A percentile compares a stretch with the other conserved stretches of the same genome.
Evolutionary conservation across 768 basidiomycete species (phyloP).

Genomic region (Cantharellus cinnabarinus): DNA sequence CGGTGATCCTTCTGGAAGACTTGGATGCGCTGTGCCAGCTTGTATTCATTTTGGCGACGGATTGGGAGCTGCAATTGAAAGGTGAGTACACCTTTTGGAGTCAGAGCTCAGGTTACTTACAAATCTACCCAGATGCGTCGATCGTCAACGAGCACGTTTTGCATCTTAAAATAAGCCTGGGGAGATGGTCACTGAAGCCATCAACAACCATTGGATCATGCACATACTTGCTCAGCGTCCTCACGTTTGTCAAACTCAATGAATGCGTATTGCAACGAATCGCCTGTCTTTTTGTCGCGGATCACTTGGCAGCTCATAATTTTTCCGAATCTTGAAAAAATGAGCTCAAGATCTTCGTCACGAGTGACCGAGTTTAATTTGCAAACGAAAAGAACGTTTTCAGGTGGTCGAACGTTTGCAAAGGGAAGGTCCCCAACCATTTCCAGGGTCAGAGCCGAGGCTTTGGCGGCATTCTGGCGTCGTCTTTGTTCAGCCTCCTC

Average conservation of each 20-base stretch:
- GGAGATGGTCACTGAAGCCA: slow-evolving; percentile 1
- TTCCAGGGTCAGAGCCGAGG: slow-evolving; percentile 88
- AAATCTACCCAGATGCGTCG: slow-evolving; percentile 98
- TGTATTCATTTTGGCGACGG: slow-evolving; percentile 71
- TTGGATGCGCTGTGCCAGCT: slow-evolving; percentile 64
- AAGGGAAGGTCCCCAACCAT: slow-evolving; percentile 99
- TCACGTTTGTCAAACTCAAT: slow-evolving; percentile 92
- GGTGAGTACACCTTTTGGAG: background rate
- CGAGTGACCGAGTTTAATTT: slow-evolving; percentile 91
- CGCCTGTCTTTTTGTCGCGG: slow-evolving; percentile 85
- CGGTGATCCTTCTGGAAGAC: slow-evolving; percentile 18
- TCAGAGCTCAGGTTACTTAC: slow-evolving; percentile 23
- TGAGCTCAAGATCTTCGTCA: slow-evolving; percentile 91
- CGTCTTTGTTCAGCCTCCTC: slow-evolving; percentile 66
- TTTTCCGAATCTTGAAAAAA: slow-evolving; percentile 85
- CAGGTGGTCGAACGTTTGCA: slow-evolving; percentile 91
- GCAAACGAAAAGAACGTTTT: slow-evolving; percentile 97
- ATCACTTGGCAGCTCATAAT: slow-evolving; percentile 98
- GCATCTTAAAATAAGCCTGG: slow-evolving; percentile 99
- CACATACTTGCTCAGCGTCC: slow-evolving; percentile 74
- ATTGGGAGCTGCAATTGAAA: slow-evolving; percentile 50
- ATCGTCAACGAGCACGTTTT: slow-evolving; percentile 95
- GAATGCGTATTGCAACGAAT: slow-evolving; percentile 94
- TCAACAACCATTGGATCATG: background rate
- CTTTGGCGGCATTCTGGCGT: slow-evolving; percentile 74